Conservation (phyloP, 768 basidiomycete species). For the Suillus brevipes region DNA sequence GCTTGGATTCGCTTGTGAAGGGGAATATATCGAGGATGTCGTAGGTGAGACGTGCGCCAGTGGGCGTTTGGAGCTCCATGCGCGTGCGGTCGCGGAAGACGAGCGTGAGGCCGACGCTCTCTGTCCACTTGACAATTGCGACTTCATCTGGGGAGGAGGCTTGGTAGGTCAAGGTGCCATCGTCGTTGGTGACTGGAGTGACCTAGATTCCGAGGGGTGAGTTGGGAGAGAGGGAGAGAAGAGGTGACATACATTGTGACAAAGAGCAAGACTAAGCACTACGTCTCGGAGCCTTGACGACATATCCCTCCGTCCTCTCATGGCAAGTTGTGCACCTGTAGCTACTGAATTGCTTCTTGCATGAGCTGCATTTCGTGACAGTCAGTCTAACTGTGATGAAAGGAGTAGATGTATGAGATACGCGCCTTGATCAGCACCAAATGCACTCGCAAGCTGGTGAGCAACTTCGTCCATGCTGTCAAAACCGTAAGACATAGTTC, state of each 20-base stretch:
- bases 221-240: neutral
- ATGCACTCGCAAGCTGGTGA: conserved; percentile 85
- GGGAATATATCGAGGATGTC: conserved; percentile 96
- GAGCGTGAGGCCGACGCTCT: conserved; percentile 89
- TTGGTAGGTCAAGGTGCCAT: conserved; percentile 94
- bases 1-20: conserved; percentile 97
- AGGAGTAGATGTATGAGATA: neutral
- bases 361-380: conserved; percentile 33
- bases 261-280: conserved; percentile 89
- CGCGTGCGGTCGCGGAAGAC: conserved; percentile 85
- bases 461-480: conserved; percentile 99
- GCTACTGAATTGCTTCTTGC: conserved; percentile 55
- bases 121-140: conserved; percentile 97
- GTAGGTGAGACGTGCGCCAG: conserved; percentile 63
- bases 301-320: conserved; percentile 90
- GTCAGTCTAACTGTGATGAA: neutral
- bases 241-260: conserved; percentile 77
- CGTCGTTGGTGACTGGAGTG: conserved; percentile 92
- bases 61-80: conserved; percentile 80
- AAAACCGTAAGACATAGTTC: conserved; percentile 93
- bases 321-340: conserved; percentile 82
- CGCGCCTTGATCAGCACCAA: conserved; percentile 66
- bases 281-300: conserved; percentile 91
- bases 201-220: conserved; percentile 53
- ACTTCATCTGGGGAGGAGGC: conserved; percentile 99